phyloP scores from a whole-genome alignment of 2,329 filamentous ascomycete genomes.

The Penicillium sp. region DNA sequence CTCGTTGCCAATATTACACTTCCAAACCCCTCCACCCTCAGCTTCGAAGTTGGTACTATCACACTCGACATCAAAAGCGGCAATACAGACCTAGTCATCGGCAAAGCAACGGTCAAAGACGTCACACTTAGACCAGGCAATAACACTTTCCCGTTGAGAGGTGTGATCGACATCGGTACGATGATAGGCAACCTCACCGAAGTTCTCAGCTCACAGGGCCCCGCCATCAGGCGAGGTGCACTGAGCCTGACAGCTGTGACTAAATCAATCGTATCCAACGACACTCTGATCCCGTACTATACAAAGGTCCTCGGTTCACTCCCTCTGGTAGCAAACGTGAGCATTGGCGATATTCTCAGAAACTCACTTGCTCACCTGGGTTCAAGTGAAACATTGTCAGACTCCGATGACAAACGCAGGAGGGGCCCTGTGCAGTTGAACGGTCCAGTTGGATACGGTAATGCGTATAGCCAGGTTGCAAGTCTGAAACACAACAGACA shows the following conservation, averaged over 20 bases:
- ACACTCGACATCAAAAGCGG: slow-evolving; percentile 22
- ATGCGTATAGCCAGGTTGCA: slow-evolving; percentile 6
- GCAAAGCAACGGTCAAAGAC: slow-evolving; percentile 19
- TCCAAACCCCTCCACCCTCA: slow-evolving; percentile 23
- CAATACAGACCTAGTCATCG: slow-evolving; percentile 15
- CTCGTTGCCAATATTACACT: slow-evolving; percentile 23
- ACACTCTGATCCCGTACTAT: slow-evolving; percentile 22
- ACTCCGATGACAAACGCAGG: slow-evolving; percentile 3
- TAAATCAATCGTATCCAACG: slow-evolving; percentile 15
- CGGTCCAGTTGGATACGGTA: neutral
- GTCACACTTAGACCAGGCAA: slow-evolving; percentile 23
- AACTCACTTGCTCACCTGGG: slow-evolving; percentile 18
- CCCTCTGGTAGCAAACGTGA: slow-evolving; percentile 16
- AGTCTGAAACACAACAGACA: slow-evolving; percentile 15
- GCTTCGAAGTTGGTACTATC: slow-evolving; percentile 25
- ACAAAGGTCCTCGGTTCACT: slow-evolving; percentile 19
- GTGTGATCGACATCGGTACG: slow-evolving; percentile 17
- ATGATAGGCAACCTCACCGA: slow-evolving; percentile 16
- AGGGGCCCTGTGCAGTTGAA: neutral
- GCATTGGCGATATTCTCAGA: slow-evolving; percentile 17
- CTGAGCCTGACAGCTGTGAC: slow-evolving; percentile 17
- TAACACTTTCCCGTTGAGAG: slow-evolving; percentile 21
- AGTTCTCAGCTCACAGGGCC: slow-evolving; percentile 19
- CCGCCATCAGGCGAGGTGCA: slow-evolving; percentile 12
- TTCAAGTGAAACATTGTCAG: neutral